Percentiles rank a stretch among this genome's conserved stretches.
Conservation (phyloP, 371 early-diverging fungal species). For the Rhizopus arrhizus region DNA sequence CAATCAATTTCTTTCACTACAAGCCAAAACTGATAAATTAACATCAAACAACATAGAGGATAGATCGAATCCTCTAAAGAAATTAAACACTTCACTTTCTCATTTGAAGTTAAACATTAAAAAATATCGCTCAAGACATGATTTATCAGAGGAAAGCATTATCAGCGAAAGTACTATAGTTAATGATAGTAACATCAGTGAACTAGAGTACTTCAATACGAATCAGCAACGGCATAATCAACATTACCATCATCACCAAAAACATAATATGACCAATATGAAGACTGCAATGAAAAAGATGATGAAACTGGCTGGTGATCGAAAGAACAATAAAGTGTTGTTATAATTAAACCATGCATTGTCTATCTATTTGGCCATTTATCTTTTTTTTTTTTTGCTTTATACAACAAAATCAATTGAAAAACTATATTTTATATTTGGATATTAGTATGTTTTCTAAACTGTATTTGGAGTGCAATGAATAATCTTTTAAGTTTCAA, state of each 20-base stretch:
- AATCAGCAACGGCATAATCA: not conserved
- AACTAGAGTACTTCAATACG: not conserved
- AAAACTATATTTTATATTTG: too few relatives aligned
- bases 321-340: conserved; percentile 15
- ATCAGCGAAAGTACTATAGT: conserved; percentile 19
- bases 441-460: too few relatives aligned
- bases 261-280: conserved; percentile 28
- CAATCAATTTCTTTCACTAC: conserved; percentile 25
- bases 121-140: conserved; percentile 31
- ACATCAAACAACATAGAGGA: not conserved
- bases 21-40: conserved; percentile 4
- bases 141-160: conserved; percentile 18
- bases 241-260: not conserved
- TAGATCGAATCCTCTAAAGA: conserved; percentile 25
- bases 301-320: conserved; percentile 35
- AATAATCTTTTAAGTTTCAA: too few relatives aligned
- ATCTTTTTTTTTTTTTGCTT: not conserved
- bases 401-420: too few relatives aligned
- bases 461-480: too few relatives aligned
- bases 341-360: not conserved
- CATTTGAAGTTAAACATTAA: conserved; percentile 41
- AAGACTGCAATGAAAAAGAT: conserved; percentile 40
- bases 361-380: not conserved
- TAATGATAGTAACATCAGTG: conserved; percentile 2
- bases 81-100: conserved; percentile 43